phyloP scores from a whole-genome alignment of 495 filamentous ascomycete species.

The Letharia columbiana region DNA sequence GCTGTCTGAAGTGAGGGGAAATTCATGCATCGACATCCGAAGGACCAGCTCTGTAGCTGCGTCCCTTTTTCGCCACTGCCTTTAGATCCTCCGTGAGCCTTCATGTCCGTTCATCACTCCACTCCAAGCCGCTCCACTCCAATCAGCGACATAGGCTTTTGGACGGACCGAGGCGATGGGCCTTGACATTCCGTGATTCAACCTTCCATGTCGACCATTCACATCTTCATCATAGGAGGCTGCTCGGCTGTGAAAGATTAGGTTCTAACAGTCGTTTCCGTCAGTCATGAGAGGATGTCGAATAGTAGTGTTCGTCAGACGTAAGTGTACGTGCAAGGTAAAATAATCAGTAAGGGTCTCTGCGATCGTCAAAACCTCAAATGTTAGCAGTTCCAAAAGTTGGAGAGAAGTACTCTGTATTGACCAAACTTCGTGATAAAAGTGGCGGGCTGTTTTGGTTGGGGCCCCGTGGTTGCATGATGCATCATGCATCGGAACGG shows the following conservation, averaged over 20 bases:
- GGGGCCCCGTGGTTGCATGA: not conserved
- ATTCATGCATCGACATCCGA: not conserved
- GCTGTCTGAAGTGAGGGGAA: not conserved
- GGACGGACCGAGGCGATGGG: conserved; percentile 10
- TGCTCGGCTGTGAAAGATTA: not conserved
- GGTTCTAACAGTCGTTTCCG: not conserved
- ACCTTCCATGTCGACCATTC: not conserved
- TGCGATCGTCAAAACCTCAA: not conserved
- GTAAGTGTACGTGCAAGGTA: not conserved
- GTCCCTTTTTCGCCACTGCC: not conserved
- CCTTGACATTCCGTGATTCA: conserved; percentile 8
- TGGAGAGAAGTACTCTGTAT: not conserved
- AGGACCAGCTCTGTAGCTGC: not conserved
- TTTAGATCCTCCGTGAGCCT: conserved; percentile 8
- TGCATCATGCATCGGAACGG: conserved; percentile 19
- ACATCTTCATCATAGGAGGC: not conserved
- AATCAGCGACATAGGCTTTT: not conserved
- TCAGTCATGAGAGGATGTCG: not conserved
- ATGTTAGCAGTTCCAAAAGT: not conserved
- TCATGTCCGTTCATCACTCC: conserved; percentile 9
- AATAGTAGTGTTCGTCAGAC: not conserved
- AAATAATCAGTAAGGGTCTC: not conserved
- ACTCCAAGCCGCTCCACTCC: conserved; percentile 7
- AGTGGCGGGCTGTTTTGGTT: not conserved
- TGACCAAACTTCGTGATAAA: not conserved